Evolutionary conservation across 306 rosid species (phyloP).

Genomic region (Pueraria montana): DNA sequence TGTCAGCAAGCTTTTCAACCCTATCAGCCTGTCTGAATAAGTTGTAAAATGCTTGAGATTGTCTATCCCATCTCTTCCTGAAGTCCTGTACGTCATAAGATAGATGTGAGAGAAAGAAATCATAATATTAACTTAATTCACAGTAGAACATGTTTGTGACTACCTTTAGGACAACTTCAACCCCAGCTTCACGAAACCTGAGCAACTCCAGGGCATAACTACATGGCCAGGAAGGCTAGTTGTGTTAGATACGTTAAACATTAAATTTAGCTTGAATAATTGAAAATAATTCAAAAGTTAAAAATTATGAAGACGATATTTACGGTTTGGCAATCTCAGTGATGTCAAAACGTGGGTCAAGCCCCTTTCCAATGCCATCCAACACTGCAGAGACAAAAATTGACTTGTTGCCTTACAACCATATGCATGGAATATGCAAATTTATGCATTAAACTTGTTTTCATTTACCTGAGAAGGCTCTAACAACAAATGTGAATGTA

Average conservation of each 20-base stretch:
- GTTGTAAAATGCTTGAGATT: constrained; percentile 88
- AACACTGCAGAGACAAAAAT: constrained; percentile 66
- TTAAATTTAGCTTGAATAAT: constrained; percentile 31
- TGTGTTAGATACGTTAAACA: constrained; percentile 45
- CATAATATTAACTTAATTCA: constrained; percentile 35
- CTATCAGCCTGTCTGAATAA: constrained; percentile 98
- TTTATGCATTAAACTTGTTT: constrained; percentile 23
- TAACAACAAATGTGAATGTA: constrained; percentile 97
- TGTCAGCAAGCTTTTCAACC: constrained; percentile 88
- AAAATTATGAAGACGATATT: constrained; percentile 56
- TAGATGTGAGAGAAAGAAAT: constrained; percentile 42
- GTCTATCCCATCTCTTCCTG: constrained; percentile 93
- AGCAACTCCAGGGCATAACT: constrained; percentile 96
- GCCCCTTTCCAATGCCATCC: constrained; percentile 99
- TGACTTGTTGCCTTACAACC: constrained; percentile 28
- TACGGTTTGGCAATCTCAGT: constrained; percentile 99
- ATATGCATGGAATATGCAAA: constrained; percentile 34
- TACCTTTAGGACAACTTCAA: constrained; percentile 90
- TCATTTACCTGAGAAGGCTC: constrained; percentile 94
- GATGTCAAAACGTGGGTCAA: constrained; percentile 96
- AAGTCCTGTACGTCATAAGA: constrained; percentile 70
- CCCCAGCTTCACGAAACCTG: constrained; percentile 94
- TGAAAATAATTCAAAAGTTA: constrained; percentile 26
- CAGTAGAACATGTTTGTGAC: constrained; percentile 33
- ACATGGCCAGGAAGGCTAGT: constrained; percentile 53